phyloP scores from a whole-genome alignment of 2,329 filamentous ascomycete genomes.

The Xylaria multiplex region DNA sequence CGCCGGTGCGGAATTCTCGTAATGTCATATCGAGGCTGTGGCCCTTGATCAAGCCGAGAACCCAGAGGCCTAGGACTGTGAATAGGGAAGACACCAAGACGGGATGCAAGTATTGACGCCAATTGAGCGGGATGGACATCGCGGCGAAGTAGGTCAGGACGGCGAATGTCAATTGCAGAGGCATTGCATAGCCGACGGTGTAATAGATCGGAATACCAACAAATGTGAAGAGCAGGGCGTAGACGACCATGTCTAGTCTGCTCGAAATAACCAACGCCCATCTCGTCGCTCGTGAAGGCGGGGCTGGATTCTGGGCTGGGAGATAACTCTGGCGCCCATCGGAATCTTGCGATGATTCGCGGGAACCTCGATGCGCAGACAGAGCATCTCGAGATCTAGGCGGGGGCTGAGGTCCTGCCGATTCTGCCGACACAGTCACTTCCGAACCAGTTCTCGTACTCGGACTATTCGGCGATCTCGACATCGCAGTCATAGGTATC shows the following conservation, averaged over 20 bases:
- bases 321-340: constrained; percentile 32
- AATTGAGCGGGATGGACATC: constrained; percentile 58
- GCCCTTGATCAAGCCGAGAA: constrained; percentile 59
- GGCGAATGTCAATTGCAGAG: constrained; percentile 58
- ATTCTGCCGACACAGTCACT: constrained; percentile 23
- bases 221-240: constrained; percentile 57
- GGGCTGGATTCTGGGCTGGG: constrained; percentile 54
- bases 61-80: constrained; percentile 64
- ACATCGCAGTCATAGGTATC: constrained; percentile 56
- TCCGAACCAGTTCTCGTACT: constrained; percentile 35
- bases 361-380: constrained; percentile 23
- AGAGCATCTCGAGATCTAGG: constrained; percentile 29
- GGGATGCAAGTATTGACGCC: constrained; percentile 65
- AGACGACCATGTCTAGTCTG: constrained; percentile 59
- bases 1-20: constrained; percentile 60
- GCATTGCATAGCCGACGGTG: constrained; percentile 61
- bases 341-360: constrained; percentile 11
- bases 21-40: constrained; percentile 56
- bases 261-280: constrained; percentile 61
- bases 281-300: constrained; percentile 57
- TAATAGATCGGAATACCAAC: constrained; percentile 67
- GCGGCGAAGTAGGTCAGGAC: constrained; percentile 64
- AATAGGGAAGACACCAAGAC: constrained; percentile 65
- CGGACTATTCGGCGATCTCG: neutral
- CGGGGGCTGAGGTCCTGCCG: constrained; percentile 33